Percentiles rank a stretch among this genome's conserved stretches.
These are phyloP conservation scores for Cucurbita pepo DNA, from an alignment of 306 rosid species.

Conservation along the genomic window DNA sequence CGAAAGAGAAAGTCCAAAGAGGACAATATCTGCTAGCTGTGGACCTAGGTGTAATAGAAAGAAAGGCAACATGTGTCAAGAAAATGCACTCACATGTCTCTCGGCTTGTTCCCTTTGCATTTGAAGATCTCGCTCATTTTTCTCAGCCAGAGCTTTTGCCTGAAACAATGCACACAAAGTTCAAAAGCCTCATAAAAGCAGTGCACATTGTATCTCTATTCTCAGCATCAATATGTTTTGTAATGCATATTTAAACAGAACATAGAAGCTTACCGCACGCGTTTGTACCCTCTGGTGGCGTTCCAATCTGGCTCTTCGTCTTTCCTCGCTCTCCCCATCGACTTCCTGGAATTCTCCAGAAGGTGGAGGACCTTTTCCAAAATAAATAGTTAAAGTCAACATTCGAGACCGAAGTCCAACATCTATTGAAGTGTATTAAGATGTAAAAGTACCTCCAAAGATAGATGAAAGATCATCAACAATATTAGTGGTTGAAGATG, in stretches of 20 bases:
- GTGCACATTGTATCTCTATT: neutral
- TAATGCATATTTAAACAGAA: neutral
- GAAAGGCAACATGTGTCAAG: conserved; percentile 4
- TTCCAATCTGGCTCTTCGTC: conserved; percentile 84
- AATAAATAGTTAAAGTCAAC: neutral
- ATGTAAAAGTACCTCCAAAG: conserved; percentile 56
- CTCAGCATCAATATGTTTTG: neutral
- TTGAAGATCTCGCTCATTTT: conserved; percentile 92
- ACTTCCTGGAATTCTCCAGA: conserved; percentile 73
- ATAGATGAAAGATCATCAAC: conserved; percentile 89
- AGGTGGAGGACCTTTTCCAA: conserved; percentile 16
- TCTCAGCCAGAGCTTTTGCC: conserved; percentile 92
- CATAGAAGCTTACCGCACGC: conserved; percentile 55
- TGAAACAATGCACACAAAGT: conserved; percentile 17
- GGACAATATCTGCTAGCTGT: too few species aligned
- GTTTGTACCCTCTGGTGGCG: conserved; percentile 79
- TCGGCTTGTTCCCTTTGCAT: conserved; percentile 94
- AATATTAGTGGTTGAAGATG: conserved; percentile 56
- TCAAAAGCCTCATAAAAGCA: neutral
- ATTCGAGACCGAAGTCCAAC: neutral
- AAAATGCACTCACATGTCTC: conserved; percentile 51
- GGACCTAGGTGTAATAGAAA: neutral
- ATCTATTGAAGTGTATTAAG: neutral
- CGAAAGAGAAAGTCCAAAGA: too few species aligned
- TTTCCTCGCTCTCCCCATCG: conserved; percentile 93